These are phyloP conservation scores for Auricularia cornea DNA, from an alignment of 768 basidiomycete genomes.

Conservation along the genomic window DNA sequence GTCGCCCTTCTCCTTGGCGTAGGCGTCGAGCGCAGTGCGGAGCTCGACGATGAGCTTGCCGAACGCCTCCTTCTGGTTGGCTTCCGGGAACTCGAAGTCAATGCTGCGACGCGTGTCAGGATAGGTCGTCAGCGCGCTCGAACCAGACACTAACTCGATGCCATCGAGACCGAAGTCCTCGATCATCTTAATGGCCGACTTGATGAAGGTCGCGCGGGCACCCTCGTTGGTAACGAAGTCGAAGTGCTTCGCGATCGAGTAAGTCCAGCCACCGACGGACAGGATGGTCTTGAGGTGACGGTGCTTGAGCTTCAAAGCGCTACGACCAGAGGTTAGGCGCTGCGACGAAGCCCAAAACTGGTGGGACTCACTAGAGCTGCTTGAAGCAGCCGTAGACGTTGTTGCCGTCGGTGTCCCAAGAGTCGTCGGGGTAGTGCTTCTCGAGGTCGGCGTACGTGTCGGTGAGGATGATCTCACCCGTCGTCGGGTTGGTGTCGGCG, in stretches of 20 bases:
- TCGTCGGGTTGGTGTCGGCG: slow-evolving; percentile 56
- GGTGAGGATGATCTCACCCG: slow-evolving; percentile 59
- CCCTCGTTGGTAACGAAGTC: slow-evolving; percentile 46
- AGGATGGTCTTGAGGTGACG: slow-evolving; percentile 40
- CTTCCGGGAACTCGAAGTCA: slow-evolving; percentile 72
- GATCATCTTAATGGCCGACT: slow-evolving; percentile 51
- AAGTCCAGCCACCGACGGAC: slow-evolving; percentile 59
- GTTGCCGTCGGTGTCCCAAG: slow-evolving; percentile 65
- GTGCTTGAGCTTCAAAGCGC: slow-evolving; percentile 16
- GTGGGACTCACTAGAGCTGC: slow-evolving; percentile 37
- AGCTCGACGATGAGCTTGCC: slow-evolving; percentile 58
- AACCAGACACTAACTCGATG: slow-evolving; percentile 34
- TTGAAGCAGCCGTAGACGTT: slow-evolving; percentile 79
- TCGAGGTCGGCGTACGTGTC: slow-evolving; percentile 64
- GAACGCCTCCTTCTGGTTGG: slow-evolving; percentile 55
- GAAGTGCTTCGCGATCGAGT: slow-evolving; percentile 56
- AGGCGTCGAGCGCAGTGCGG: slow-evolving; percentile 51
- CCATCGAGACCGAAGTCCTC: slow-evolving; percentile 79
- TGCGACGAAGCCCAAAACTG: not conserved
- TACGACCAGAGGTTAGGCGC: not conserved
- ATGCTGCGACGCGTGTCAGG: slow-evolving; percentile 32
- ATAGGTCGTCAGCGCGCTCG: no score
- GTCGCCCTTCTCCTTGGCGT: slow-evolving; percentile 55
- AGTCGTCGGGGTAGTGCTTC: slow-evolving; percentile 61
- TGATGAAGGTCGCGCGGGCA: slow-evolving; percentile 50